phyloP scores from a whole-genome alignment of 768 basidiomycete genomes.

The Hypsizygus marmoreus region DNA sequence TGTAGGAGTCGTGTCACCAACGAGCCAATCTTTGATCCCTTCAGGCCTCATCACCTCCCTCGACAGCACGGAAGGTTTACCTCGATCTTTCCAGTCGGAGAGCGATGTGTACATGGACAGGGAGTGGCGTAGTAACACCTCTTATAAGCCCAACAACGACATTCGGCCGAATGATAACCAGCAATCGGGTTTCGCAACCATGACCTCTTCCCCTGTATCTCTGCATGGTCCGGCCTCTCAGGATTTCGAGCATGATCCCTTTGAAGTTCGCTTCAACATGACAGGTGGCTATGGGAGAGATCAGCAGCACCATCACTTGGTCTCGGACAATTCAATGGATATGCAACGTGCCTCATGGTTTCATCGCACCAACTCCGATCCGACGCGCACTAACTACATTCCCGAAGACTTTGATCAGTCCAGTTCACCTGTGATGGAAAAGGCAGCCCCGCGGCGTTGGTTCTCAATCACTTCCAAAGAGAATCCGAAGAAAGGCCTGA shows the following conservation, averaged over 20 bases:
- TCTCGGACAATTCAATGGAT: slow-evolving; percentile 26
- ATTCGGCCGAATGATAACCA: slow-evolving; percentile 13
- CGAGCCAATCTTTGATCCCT: slow-evolving; percentile 55
- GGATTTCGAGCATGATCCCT: slow-evolving; percentile 42
- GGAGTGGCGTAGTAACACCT: slow-evolving; percentile 44
- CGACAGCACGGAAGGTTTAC: slow-evolving; percentile 40
- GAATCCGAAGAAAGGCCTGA: slow-evolving; percentile 67
- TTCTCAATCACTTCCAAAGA: slow-evolving; percentile 44
- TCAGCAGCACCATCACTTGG: slow-evolving; percentile 7
- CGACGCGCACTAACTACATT: slow-evolving; percentile 17
- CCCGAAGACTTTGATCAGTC: slow-evolving; percentile 15
- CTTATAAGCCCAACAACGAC: slow-evolving; percentile 9
- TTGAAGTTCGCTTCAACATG: slow-evolving; percentile 43
- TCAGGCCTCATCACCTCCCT: slow-evolving; percentile 57
- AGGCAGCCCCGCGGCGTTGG: slow-evolving; percentile 46
- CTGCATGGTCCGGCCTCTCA: slow-evolving; percentile 26
- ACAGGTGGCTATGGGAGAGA: slow-evolving; percentile 27
- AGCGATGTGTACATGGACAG: slow-evolving; percentile 52
- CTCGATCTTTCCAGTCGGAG: slow-evolving; percentile 54
- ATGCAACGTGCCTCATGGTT: slow-evolving; percentile 30
- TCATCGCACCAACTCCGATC: slow-evolving; percentile 38
- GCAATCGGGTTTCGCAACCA: slow-evolving; percentile 16
- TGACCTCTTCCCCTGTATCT: slow-evolving; percentile 45
- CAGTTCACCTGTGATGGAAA: slow-evolving; percentile 19
- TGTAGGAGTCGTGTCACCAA: slow-evolving; percentile 37